Evolutionary conservation across 495 filamentous ascomycete species (phyloP), one percentile per base, ranked within the genome.

Genomic region (Mycothermus thermophilus): DNA sequence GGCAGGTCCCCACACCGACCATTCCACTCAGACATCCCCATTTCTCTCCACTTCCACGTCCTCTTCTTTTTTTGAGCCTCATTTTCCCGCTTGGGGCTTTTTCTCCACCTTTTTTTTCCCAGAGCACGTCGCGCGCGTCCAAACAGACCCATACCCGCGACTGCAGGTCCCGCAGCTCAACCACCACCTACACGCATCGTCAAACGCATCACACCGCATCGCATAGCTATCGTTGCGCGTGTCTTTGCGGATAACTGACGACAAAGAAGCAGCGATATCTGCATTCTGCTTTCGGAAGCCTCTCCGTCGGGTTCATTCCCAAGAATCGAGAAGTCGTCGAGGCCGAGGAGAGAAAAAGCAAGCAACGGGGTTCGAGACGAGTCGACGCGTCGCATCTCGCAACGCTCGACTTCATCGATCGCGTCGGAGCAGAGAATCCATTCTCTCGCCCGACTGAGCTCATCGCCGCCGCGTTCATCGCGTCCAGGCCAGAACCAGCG

Each of bases 21-120:
- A 46, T 56, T 52, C 52, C 50, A 53, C 47, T 53, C 43, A 44
- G 41, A 43, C 47, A 38, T 48, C 38, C 43, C 40, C 47, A 51
- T 55, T 52, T 50, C 51, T 55, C 52, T 54, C 52, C 52, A 58
- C 52, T 53, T 42, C n/a, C n/a, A n/a, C n/a, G n/a, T n/a, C n/a
- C n/a, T 50, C 44, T 46, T 42, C 40, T 52, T 50, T 35, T 31
- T 42, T 50, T 54, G 41, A 55, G 51, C 53, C 53, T 57, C 51
- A 54, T 43, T 45, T 48, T 52, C 42, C 46, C 43, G 40, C 48
- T 50, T 54, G 35, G 48, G 46, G 44, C 14, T 17, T 37, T 30
- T 47, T 50, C 46, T 48, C 47, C 51, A 54, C 46, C 35, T 40
- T 28, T 34, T 27, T 40, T 35, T 40, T 45, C 43, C 32, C 27